These are phyloP conservation scores for Paracoccidioides brasiliensis DNA, from an alignment of 2,329 filamentous ascomycete species.

Conservation along the genomic window DNA sequence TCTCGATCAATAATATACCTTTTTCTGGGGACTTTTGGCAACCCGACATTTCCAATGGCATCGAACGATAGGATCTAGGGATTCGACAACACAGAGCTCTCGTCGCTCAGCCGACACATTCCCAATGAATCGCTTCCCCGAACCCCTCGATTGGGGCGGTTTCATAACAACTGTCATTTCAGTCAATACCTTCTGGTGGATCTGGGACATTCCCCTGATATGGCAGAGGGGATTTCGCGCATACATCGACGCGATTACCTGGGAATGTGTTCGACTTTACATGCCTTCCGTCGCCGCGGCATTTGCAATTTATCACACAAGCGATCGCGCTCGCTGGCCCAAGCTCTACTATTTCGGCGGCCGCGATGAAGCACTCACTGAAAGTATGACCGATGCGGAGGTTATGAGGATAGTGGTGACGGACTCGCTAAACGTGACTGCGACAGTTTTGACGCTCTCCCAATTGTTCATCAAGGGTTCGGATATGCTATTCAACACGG, in stretches of 20 bases:
- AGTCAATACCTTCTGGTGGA: slow-evolving; percentile 1
- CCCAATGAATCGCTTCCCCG: not conserved
- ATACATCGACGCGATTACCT: slow-evolving; percentile 1
- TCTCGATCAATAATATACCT: not conserved
- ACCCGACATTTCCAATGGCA: not conserved
- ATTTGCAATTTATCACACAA: not conserved
- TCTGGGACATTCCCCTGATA: slow-evolving; percentile 2
- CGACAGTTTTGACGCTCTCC: not conserved
- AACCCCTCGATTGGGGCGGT: not conserved
- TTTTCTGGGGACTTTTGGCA: not conserved
- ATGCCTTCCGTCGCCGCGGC: slow-evolving; percentile 1
- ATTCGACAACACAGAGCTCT: not conserved
- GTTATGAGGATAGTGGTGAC: not conserved
- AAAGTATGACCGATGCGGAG: not conserved
- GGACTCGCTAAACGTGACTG: not conserved
- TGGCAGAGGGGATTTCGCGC: slow-evolving; percentile 1
- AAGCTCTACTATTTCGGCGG: slow-evolving; percentile 3
- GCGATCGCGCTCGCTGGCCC: not conserved
- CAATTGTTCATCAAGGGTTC: not conserved
- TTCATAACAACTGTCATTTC: not conserved
- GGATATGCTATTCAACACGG: not conserved
- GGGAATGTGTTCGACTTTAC: slow-evolving; percentile 2
- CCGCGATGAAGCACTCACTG: not conserved
- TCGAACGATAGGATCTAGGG: not conserved
- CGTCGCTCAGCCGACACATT: not conserved